A percentile compares a stretch with the other conserved stretches of the same genome.
Conservation (phyloP, 192 early-diverging fungal genomes). For the Pecoramyces ruminantium region DNA sequence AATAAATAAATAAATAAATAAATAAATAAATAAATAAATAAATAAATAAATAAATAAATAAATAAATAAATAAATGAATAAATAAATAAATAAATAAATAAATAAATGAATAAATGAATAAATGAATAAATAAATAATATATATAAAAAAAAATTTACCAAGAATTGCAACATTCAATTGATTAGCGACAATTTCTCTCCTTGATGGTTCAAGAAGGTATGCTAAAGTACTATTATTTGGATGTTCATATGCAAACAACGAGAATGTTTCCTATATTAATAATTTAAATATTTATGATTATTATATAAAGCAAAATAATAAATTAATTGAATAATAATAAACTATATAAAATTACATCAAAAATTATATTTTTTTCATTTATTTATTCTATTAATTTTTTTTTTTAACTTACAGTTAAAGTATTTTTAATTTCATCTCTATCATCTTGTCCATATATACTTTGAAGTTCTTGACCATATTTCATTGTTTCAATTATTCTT, state of each 20-base stretch:
- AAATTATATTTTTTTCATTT: no score
- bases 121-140: no score
- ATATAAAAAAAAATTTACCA: neutral
- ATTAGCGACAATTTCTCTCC: slow-evolving; percentile 38
- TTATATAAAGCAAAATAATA: no score
- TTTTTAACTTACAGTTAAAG: neutral
- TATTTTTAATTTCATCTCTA: neutral
- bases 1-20: neutral
- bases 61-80: no score
- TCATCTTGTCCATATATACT: neutral
- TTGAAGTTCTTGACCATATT: neutral
- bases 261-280: slow-evolving; percentile 40
- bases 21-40: neutral
- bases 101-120: no score
- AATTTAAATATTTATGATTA: no score
- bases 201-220: slow-evolving; percentile 26
- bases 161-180: slow-evolving; percentile 54
- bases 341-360: no score
- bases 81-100: no score
- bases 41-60: neutral
- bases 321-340: no score
- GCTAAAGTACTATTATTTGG: slow-evolving; percentile 23
- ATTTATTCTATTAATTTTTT: no score
- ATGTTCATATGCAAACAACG: slow-evolving; percentile 53
- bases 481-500: neutral